Evolutionary conservation across 371 early-diverging fungal genomes (phyloP), one percentile per base, ranked within the genome.

Genomic region (Blakeslea trispora): DNA sequence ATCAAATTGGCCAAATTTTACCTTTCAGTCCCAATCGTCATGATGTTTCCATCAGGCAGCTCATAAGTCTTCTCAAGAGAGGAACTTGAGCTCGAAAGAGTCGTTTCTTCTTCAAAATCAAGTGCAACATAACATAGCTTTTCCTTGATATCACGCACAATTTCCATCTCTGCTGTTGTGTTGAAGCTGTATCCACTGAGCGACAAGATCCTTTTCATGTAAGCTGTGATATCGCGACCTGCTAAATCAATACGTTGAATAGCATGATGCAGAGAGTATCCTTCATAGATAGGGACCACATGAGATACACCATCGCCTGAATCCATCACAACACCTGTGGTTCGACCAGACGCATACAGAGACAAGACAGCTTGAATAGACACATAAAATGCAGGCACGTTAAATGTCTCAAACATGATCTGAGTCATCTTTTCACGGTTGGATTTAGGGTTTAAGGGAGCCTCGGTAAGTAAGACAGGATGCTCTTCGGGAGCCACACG

Each of bases 361-460:
- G 96, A 96, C 46, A 99, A 84, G 19, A 97, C 97, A 61, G 98
- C 98, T 74, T 99, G 99, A 77, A 99, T 99, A 66, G 98, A 91
- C 60, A 99, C 97, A 82, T 99, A 99, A 90, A 99, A 92, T 51
- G 97, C 96, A 57, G 99, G 99, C 44, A 89, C 89, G 68, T 99
- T 97, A 90, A 99, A 99, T 31, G 98, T 98, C 82, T 99, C 99
- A 78, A 99, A 99, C 94, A 99, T 97, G 81, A 99, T 99, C 83
- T 99, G 98, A 59, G 97, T 96, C 95, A 99, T 99, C 90, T 98
- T 99, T 81, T 99, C 99, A 79, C 99, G 94, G 91, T 99, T 99
- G 74, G 87, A 89, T 89, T 98, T 99, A 72, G 99, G 99, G 92
- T 99, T 99, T 66, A 99, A 87, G 37, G 99, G 99, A 44, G 99